phyloP scores from a whole-genome alignment of 1,284 basidiomycete genomes.

The Cryptococcus jaspeensis region DNA sequence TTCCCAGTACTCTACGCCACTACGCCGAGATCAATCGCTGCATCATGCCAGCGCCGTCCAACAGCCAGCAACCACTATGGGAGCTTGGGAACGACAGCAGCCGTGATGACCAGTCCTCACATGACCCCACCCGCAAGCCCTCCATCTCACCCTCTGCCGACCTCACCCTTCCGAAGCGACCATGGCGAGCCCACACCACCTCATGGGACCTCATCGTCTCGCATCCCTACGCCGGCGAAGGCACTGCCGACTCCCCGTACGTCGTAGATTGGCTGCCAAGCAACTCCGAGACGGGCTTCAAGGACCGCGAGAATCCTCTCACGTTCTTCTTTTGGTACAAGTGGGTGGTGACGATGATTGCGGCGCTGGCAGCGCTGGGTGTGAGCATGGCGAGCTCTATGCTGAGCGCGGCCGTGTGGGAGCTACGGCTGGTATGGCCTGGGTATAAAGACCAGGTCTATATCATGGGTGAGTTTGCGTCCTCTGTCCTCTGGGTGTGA shows the following conservation, averaged over 20 bases:
- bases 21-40: too few relatives aligned
- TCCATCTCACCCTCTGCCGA: background rate
- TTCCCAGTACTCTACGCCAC: too few relatives aligned
- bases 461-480: conserved; percentile 22
- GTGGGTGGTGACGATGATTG: conserved; percentile 15
- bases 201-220: conserved; percentile 2
- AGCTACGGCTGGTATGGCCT: conserved; percentile 25
- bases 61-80: too few relatives aligned
- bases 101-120: too few relatives aligned
- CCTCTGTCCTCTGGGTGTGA: background rate
- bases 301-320: conserved; percentile 15
- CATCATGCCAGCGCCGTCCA: too few relatives aligned
- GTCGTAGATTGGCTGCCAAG: conserved; percentile 15
- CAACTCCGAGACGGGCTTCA: background rate
- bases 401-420: conserved; percentile 24
- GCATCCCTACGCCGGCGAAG: conserved; percentile 10
- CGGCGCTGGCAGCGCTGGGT: conserved; percentile 18
- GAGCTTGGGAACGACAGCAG: too few relatives aligned
- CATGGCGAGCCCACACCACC: conserved; percentile 14
- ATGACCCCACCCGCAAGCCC: too few relatives aligned
- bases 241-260: conserved; percentile 11
- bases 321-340: conserved; percentile 12
- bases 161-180: background rate
- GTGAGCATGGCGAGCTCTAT: conserved; percentile 29
- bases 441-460: conserved; percentile 22